Percentiles rank a stretch among this genome's conserved stretches.
Conservation (phyloP, 495 filamentous ascomycete species). For the Viridothelium virens region DNA sequence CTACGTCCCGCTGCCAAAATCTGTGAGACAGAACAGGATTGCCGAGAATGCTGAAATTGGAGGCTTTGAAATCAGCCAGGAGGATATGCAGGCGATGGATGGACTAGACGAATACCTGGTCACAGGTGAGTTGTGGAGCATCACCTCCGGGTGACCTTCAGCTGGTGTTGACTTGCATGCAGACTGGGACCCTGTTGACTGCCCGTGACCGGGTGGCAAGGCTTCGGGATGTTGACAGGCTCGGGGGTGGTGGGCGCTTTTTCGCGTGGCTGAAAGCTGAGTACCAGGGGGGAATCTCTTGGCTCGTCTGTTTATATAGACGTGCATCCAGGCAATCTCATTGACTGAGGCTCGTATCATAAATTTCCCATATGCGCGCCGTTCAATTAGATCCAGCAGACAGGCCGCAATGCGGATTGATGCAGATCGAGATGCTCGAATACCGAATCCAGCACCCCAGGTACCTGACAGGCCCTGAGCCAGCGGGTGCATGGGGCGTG, state of each 20-base stretch:
- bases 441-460: no score
- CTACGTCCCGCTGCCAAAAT: conserved; percentile 70
- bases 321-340: not conserved
- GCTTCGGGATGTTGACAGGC: not conserved
- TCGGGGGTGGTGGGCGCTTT: not conserved
- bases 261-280: conserved; percentile 7
- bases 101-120: conserved; percentile 59
- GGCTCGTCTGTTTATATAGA: not conserved
- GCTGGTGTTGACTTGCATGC: conserved; percentile 8
- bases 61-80: conserved; percentile 53
- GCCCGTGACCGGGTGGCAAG: conserved; percentile 17
- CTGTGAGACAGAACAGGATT: conserved; percentile 53
- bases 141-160: not conserved
- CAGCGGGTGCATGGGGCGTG: not conserved
- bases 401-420: no score
- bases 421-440: no score
- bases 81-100: conserved; percentile 58
- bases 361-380: no score
- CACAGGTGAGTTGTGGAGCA: conserved; percentile 42
- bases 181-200: conserved; percentile 33
- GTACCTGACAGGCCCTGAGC: no score
- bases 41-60: conserved; percentile 58
- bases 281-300: not conserved
- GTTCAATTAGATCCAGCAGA: no score
- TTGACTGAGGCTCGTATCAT: not conserved